These are phyloP conservation scores for Komagataella pastoris DNA, from an alignment of 805 yeast species.

Conservation along the genomic window DNA sequence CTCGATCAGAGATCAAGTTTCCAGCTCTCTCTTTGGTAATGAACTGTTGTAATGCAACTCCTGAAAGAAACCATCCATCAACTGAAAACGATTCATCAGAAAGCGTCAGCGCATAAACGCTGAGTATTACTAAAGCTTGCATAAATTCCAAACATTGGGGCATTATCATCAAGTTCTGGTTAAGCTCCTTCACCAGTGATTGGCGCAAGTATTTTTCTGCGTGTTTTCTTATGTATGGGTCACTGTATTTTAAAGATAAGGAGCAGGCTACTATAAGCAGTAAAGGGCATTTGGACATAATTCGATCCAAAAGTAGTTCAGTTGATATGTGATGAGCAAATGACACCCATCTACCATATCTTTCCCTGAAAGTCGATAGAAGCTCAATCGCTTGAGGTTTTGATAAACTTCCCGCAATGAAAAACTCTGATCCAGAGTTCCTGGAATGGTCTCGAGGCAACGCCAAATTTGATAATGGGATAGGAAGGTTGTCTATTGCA, in stretches of 20 bases:
- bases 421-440: constrained; percentile 25
- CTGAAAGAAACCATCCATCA: constrained; percentile 63
- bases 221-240: constrained; percentile 20
- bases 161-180: constrained; percentile 24
- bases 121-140: constrained; percentile 52
- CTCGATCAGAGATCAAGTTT: constrained; percentile 12
- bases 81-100: constrained; percentile 37
- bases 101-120: constrained; percentile 52
- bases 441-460: constrained; percentile 4
- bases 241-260: constrained; percentile 41
- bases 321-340: constrained; percentile 43
- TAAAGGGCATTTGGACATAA: constrained; percentile 41
- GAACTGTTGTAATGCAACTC: constrained; percentile 51
- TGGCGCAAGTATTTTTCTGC: constrained; percentile 29
- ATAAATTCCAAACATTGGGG: constrained; percentile 42
- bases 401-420: constrained; percentile 35
- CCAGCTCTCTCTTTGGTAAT: constrained; percentile 38
- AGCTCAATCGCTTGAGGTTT: constrained; percentile 33
- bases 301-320: constrained; percentile 30
- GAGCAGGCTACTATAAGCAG: constrained; percentile 57
- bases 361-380: constrained; percentile 43
- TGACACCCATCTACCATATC: constrained; percentile 70
- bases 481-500: constrained; percentile 16
- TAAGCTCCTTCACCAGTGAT: constrained; percentile 36
- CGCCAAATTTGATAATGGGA: constrained; percentile 20